Base-by-base conservation (phyloP, 495 filamentous ascomycete genomes). In the Xylaria nigripes region DNA sequence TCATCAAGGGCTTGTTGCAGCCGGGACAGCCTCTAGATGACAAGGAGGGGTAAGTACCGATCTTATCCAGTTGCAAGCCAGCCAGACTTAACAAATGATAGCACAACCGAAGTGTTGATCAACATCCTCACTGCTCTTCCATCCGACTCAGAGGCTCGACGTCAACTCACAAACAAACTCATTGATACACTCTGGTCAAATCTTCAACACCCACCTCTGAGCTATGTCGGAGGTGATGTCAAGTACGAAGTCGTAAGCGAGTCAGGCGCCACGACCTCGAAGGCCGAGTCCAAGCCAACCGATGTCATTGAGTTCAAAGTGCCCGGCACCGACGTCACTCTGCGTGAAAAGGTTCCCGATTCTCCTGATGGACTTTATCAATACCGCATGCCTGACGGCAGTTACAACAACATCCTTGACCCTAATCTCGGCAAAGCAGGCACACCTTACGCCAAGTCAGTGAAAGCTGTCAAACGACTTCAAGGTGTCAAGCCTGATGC, bases 311-410 rank as follows among this genome's bases (percentile, higher is more conserved):
- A 61, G 54, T 66, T 62, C 58, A 54, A 57, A 49, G 67, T 68
- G 5, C 72, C 67, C 1, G 57, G 52, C 41, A 59, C 52, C 32
- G 52, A 81, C 70, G 45, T 80, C 18, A 58, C 50, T 13, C 55
- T 70, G 0, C 61, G 63, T 12, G 68, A 67, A 53, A 50, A 61
- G 21, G 51, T 68, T 5, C 67, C 67, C 2, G 50, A 75, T 56
- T 29, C 56, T 2, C 68, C 64, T 23, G 61, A 65, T 40, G 62
- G 66, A 27, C 72, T 83, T 27, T 77, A 48, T 18, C 51, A 54
- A 73, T 60, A 86, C 58, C 82, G 86, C 27, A 76, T 76, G 38
- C 79, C 86, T 2, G 85, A 90, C 74, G 85, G 87, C 15, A 83
- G 81, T 4, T 73, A 74, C 63, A 91, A 91, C 69, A 81, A 76